A percentile compares a stretch with the other conserved stretches of the same genome.
Evolutionary conservation across 2,329 filamentous ascomycete genomes (phyloP).

Genomic region (Phaeosphaeria sp.): DNA sequence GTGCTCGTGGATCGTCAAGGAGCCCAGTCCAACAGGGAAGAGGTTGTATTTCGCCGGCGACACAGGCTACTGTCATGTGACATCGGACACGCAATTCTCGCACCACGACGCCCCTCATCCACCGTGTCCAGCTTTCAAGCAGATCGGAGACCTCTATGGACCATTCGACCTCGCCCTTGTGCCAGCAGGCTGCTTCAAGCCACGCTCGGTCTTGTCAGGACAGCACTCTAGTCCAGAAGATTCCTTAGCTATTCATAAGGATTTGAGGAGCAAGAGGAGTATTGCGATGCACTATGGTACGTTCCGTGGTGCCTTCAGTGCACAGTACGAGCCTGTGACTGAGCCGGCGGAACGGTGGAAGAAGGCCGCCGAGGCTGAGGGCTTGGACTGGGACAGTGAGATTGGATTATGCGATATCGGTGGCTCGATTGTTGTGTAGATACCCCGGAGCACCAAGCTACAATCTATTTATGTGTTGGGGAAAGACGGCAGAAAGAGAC

Average conservation of each 20-base stretch:
- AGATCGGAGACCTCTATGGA: conserved; percentile 55
- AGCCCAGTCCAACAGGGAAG: conserved; percentile 31
- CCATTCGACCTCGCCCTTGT: conserved; percentile 58
- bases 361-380: conserved; percentile 52
- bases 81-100: conserved; percentile 35
- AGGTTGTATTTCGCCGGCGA: conserved; percentile 58
- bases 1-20: conserved; percentile 56
- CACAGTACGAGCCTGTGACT: conserved; percentile 57
- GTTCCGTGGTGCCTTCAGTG: conserved; percentile 53
- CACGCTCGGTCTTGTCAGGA: conserved; percentile 52
- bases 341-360: conserved; percentile 56
- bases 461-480: too few relatives aligned
- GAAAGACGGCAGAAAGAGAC: too few relatives aligned
- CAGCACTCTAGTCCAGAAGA: conserved; percentile 58
- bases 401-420: conserved; percentile 54
- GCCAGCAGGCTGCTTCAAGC: conserved; percentile 58
- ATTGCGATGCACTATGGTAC: conserved; percentile 62
- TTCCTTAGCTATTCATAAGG: conserved; percentile 55
- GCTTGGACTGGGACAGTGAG: conserved; percentile 47
- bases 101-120: conserved; percentile 45
- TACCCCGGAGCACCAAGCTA: too few relatives aligned
- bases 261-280: conserved; percentile 54
- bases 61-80: conserved; percentile 55
- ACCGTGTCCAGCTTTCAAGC: conserved; percentile 56
- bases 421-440: conserved; percentile 53